These are phyloP conservation scores for Cordyceps fumosorosea DNA, from an alignment of 2,329 filamentous ascomycete genomes.

Conservation along the genomic window DNA sequence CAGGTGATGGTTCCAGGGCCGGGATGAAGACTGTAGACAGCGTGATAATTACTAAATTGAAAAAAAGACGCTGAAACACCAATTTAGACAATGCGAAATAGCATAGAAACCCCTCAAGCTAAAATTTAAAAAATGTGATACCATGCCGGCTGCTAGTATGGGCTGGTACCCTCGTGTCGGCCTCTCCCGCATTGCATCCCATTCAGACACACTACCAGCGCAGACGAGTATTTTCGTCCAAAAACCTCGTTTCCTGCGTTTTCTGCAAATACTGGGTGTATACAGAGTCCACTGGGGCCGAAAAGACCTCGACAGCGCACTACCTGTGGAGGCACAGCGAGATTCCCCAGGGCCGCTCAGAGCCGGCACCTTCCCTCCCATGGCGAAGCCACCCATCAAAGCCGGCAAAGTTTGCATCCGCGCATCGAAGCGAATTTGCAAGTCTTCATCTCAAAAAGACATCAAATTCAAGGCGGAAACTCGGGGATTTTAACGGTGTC, in stretches of 20 bases:
- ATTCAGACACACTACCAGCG: not conserved
- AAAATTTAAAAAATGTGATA: not conserved
- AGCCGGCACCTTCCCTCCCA: not conserved
- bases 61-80: not conserved
- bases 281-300: too few relatives aligned
- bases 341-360: constrained; percentile 3
- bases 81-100: not conserved
- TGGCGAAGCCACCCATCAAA: not conserved
- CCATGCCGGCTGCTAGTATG: not conserved
- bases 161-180: constrained; percentile 4
- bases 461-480: not conserved
- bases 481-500: not conserved
- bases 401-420: not conserved
- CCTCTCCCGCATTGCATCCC: not conserved
- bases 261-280: too few relatives aligned
- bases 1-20: not conserved
- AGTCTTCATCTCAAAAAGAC: not conserved
- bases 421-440: not conserved
- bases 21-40: not conserved
- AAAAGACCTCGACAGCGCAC: not conserved
- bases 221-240: not conserved
- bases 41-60: not conserved
- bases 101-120: not conserved
- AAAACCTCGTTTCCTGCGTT: not conserved
- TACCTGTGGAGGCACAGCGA: not conserved